Conservation (phyloP, 176 grass and related monocot species). For the maize (Zea mays) region DNA sequence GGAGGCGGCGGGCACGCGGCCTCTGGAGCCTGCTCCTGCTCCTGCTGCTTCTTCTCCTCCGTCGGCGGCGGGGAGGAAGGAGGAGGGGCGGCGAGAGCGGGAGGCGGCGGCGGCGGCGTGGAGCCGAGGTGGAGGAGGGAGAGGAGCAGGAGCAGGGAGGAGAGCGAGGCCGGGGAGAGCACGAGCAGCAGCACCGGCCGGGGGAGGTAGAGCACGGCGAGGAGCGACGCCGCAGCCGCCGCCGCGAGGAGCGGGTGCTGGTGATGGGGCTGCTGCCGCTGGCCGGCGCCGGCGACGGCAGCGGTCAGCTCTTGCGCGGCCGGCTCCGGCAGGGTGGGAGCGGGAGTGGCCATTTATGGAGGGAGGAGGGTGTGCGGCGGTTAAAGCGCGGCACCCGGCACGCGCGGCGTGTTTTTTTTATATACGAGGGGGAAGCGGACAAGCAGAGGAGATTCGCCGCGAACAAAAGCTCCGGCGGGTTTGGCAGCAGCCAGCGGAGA, state of each 20-base stretch:
- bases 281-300: not conserved
- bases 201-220: slow-evolving; percentile 71
- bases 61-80: not conserved
- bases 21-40: not conserved
- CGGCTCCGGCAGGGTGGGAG: slow-evolving; percentile 13
- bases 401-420: slow-evolving; percentile 27
- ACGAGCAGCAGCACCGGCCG: slow-evolving; percentile 56
- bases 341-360: slow-evolving; percentile 48
- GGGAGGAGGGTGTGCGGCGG: slow-evolving; percentile 31
- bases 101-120: not conserved
- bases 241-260: slow-evolving; percentile 60
- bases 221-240: slow-evolving; percentile 47
- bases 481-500: not conserved
- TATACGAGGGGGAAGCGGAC: slow-evolving; percentile 1
- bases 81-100: not conserved
- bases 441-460: not conserved
- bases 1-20: not conserved
- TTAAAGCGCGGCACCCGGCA: slow-evolving; percentile 31
- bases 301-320: not conserved
- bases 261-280: not conserved
- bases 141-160: slow-evolving; percentile 56
- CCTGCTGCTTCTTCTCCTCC: not conserved
- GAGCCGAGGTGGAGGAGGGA: slow-evolving; percentile 64
- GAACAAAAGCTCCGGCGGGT: not conserved
- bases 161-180: slow-evolving; percentile 65